A percentile compares a stretch with the other conserved stretches of the same genome.
Evolutionary conservation across 768 basidiomycete genomes (phyloP).

Genomic region (Holtermannia corniformis): DNA sequence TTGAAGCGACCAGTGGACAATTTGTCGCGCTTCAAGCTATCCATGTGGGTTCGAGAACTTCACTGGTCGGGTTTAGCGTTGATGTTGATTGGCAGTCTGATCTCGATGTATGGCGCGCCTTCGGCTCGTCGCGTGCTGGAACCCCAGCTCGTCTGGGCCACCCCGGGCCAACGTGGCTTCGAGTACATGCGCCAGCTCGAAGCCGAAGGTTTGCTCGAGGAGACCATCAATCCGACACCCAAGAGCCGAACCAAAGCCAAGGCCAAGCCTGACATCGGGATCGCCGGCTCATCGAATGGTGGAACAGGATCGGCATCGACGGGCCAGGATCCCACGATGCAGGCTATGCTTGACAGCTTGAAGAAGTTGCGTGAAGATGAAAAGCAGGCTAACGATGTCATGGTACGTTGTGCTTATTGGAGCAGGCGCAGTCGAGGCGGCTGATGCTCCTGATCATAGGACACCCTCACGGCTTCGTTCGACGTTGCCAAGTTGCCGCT

Average conservation of each 20-base stretch:
- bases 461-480: slow-evolving; percentile 32
- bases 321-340: slow-evolving; percentile 56
- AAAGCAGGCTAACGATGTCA: slow-evolving; percentile 49
- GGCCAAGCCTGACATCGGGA: background rate
- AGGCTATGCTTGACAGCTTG: slow-evolving; percentile 54
- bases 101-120: slow-evolving; percentile 48
- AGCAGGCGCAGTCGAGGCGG: slow-evolving; percentile 6
- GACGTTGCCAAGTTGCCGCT: slow-evolving; percentile 65
- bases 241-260: background rate
- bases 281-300: background rate
- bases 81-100: background rate
- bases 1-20: slow-evolving; percentile 6
- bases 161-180: slow-evolving; percentile 58
- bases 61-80: too few species aligned
- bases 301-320: slow-evolving; percentile 5
- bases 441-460: slow-evolving; percentile 40
- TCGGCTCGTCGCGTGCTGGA: slow-evolving; percentile 57
- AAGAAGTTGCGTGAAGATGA: slow-evolving; percentile 72
- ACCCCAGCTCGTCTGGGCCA: slow-evolving; percentile 63
- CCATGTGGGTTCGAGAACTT: slow-evolving; percentile 53
- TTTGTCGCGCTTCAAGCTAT: slow-evolving; percentile 47
- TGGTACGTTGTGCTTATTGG: slow-evolving; percentile 17
- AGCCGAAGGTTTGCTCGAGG: background rate
- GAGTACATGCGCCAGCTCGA: slow-evolving; percentile 6
- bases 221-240: background rate